These are phyloP conservation scores for Lotus japonicus DNA, from an alignment of 306 rosid species.

Conservation along the genomic window DNA sequence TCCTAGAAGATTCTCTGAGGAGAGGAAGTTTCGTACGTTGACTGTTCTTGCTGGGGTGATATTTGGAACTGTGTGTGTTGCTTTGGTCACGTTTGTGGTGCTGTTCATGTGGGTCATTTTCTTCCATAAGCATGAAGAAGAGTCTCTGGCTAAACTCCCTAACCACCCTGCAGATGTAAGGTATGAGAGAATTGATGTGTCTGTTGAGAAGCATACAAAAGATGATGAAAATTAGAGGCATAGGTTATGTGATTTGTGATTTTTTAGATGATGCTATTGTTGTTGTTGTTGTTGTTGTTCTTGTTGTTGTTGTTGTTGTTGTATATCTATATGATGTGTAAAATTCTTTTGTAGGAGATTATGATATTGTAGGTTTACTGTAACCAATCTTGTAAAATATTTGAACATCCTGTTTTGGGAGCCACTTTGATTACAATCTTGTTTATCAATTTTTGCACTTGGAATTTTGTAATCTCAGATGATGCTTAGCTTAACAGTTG, in stretches of 20 bases:
- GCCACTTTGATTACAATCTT: not conserved
- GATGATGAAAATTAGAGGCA: conserved; percentile 12
- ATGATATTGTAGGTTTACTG: conserved; percentile 3
- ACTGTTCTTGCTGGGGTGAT: conserved; percentile 54
- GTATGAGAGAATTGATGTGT: conserved; percentile 62
- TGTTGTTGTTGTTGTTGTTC: not conserved
- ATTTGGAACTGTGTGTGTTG: conserved; percentile 50
- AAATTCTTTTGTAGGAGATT: conserved; percentile 21
- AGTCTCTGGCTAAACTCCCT: conserved; percentile 24
- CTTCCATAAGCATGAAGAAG: conserved; percentile 24
- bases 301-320: not conserved
- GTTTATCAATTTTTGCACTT: not conserved
- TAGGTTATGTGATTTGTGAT: not conserved
- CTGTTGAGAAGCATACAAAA: conserved; percentile 39
- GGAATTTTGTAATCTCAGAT: not conserved
- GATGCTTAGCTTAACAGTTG: not conserved
- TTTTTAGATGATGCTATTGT: not conserved
- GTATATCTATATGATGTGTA: not conserved
- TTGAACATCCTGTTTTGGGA: not conserved
- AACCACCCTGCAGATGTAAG: conserved; percentile 32
- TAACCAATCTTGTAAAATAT: conserved; percentile 1
- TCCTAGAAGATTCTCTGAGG: conserved; percentile 18
- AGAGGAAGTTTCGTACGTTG: conserved; percentile 14
- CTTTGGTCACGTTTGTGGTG: conserved; percentile 44
- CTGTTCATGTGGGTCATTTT: conserved; percentile 58